Percentiles rank a stretch among this genome's conserved stretches.
phyloP scores from a whole-genome alignment of 345 rosid species.

The Citrus sp. region DNA sequence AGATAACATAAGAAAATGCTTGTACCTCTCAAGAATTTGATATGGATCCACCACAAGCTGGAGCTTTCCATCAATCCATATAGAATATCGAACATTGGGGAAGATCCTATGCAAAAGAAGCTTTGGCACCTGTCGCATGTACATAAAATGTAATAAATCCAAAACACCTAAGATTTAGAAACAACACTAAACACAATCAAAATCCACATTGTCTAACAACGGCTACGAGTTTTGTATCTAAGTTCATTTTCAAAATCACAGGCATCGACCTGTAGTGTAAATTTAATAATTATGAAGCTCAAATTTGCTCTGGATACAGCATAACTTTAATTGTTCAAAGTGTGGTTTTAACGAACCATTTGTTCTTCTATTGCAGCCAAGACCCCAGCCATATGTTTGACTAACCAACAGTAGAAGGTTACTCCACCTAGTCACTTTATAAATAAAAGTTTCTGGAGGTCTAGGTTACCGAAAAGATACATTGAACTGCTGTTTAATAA shows the following conservation, averaged over 20 bases:
- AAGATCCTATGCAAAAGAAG: conserved; percentile 79
- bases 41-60: conserved; percentile 86
- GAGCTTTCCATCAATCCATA: conserved; percentile 95
- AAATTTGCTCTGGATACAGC: not conserved
- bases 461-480: not conserved
- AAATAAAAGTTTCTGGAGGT: not conserved
- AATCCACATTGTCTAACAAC: not conserved
- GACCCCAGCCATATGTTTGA: not conserved
- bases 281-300: not conserved
- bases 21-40: conserved; percentile 80
- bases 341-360: not conserved
- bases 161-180: not conserved
- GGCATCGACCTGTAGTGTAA: not conserved
- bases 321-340: not conserved
- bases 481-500: not conserved
- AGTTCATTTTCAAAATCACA: not conserved
- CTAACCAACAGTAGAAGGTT: not conserved
- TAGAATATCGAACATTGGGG: conserved; percentile 71
- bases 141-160: conserved; percentile 11
- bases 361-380: not conserved
- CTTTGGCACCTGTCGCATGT: conserved; percentile 71
- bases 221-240: not conserved
- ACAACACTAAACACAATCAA: not conserved
- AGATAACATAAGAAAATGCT: conserved; percentile 3
- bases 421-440: not conserved